Percentiles rank a stretch among this genome's conserved stretches.
Evolutionary conservation across 331 rosid species (phyloP).

Genomic region (Ulmus americana): DNA sequence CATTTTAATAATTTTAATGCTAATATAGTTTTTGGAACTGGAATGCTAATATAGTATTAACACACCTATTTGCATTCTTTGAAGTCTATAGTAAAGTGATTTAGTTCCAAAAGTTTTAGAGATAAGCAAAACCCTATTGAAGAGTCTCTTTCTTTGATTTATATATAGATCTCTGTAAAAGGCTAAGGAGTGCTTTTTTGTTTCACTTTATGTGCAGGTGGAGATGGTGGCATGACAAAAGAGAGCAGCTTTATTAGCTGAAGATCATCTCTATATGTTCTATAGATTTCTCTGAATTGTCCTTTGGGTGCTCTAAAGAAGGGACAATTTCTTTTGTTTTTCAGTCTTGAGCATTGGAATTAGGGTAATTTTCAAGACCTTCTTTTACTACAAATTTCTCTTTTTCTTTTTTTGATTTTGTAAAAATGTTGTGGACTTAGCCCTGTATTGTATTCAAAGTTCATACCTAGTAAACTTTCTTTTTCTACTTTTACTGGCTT

Average conservation of each 20-base stretch:
- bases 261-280: slow-evolving; percentile 5
- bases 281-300: slow-evolving; percentile 5
- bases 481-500: not conserved
- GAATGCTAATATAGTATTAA: too few species aligned
- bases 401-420: slow-evolving; percentile 15
- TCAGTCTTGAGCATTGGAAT: slow-evolving; percentile 5
- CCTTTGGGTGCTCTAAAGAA: slow-evolving; percentile 23
- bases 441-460: slow-evolving; percentile 12
- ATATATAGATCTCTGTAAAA: not conserved
- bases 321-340: slow-evolving; percentile 24
- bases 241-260: slow-evolving; percentile 65
- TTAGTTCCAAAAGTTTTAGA: not conserved
- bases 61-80: too few species aligned
- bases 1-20: too few species aligned
- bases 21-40: too few species aligned
- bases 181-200: slow-evolving; percentile 3
- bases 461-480: not conserved
- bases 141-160: not conserved
- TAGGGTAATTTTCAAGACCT: slow-evolving; percentile 14
- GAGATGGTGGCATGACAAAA: slow-evolving; percentile 84
- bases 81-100: not conserved
- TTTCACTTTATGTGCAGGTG: slow-evolving; percentile 43
- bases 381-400: slow-evolving; percentile 17
- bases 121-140: not conserved
- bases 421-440: slow-evolving; percentile 30